Conservation (phyloP, 2,329 filamentous ascomycete genomes). For the Thielaviopsis ethacetica region DNA sequence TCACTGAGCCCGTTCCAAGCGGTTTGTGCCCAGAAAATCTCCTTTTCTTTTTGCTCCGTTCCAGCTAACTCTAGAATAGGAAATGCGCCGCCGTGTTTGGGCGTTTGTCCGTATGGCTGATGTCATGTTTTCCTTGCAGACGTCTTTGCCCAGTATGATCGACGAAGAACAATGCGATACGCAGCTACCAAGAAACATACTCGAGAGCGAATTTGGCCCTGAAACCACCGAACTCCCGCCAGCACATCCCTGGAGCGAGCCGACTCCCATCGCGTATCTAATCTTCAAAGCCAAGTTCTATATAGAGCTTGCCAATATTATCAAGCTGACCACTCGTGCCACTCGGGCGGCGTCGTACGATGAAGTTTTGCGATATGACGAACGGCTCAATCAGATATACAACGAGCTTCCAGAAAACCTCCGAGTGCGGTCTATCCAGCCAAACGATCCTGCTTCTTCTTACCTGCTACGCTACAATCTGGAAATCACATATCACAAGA, state of each 20-base stretch:
- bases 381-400: slow-evolving; percentile 42
- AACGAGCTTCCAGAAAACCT: slow-evolving; percentile 56
- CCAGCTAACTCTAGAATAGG: slow-evolving; percentile 22
- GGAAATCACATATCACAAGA: slow-evolving; percentile 75
- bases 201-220: slow-evolving; percentile 64
- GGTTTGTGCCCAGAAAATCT: slow-evolving; percentile 23
- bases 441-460: slow-evolving; percentile 64
- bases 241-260: slow-evolving; percentile 49
- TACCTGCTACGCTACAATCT: slow-evolving; percentile 75
- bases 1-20: slow-evolving; percentile 57
- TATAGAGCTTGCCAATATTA: slow-evolving; percentile 52
- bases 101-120: slow-evolving; percentile 57
- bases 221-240: slow-evolving; percentile 51
- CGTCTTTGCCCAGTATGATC: slow-evolving; percentile 51
- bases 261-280: slow-evolving; percentile 65
- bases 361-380: slow-evolving; percentile 46
- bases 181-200: slow-evolving; percentile 58
- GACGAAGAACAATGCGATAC: slow-evolving; percentile 61
- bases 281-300: slow-evolving; percentile 56
- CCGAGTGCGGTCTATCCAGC: slow-evolving; percentile 49
- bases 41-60: not conserved
- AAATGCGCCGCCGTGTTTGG: slow-evolving; percentile 57
- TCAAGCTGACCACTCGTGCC: slow-evolving; percentile 45
- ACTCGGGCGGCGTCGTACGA: slow-evolving; percentile 43
- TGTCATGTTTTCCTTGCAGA: slow-evolving; percentile 61